These are phyloP conservation scores for Cyphellophora europaea DNA, from an alignment of 2,329 filamentous ascomycete species.

Conservation along the genomic window DNA sequence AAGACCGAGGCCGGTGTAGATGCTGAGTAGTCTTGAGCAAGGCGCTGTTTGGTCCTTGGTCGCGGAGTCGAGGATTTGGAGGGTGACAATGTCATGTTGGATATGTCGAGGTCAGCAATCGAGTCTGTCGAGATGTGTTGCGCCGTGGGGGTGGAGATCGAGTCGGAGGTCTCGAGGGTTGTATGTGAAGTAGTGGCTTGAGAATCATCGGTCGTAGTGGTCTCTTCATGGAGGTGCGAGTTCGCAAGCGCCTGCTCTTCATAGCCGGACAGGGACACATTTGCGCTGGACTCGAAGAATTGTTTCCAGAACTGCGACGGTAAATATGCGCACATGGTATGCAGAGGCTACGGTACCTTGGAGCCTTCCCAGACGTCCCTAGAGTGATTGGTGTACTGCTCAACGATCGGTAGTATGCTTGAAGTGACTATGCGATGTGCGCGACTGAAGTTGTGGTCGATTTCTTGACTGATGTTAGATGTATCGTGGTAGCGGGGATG, in stretches of 20 bases:
- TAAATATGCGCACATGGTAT: not conserved
- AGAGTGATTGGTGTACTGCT: conserved; percentile 91
- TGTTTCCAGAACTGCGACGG: conserved; percentile 96
- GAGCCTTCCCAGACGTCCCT: conserved; percentile 93
- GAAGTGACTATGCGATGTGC: conserved; percentile 93
- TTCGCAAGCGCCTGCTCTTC: conserved; percentile 57
- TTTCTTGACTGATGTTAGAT: conserved; percentile 52
- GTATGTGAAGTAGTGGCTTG: conserved; percentile 39
- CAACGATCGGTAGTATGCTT: conserved; percentile 84
- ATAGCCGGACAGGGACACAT: conserved; percentile 91
- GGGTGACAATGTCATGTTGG: conserved; percentile 31
- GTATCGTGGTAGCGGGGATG: conserved; percentile 5
- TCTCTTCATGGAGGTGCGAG: conserved; percentile 12
- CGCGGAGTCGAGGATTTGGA: conserved; percentile 42
- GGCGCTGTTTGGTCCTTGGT: conserved; percentile 23
- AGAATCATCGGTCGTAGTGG: conserved; percentile 51
- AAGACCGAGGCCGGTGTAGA: conserved; percentile 29
- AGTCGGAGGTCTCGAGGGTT: conserved; percentile 30
- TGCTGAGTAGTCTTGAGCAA: conserved; percentile 14
- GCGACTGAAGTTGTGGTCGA: conserved; percentile 96
- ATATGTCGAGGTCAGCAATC: conserved; percentile 36
- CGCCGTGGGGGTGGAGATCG: conserved; percentile 31
- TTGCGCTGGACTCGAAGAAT: conserved; percentile 97
- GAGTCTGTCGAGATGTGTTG: conserved; percentile 21
- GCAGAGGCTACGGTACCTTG: conserved; percentile 52